Evolutionary conservation across 345 rosid species (phyloP), one percentile per base, ranked within the genome.

Genomic region (Triadica sebifera): DNA sequence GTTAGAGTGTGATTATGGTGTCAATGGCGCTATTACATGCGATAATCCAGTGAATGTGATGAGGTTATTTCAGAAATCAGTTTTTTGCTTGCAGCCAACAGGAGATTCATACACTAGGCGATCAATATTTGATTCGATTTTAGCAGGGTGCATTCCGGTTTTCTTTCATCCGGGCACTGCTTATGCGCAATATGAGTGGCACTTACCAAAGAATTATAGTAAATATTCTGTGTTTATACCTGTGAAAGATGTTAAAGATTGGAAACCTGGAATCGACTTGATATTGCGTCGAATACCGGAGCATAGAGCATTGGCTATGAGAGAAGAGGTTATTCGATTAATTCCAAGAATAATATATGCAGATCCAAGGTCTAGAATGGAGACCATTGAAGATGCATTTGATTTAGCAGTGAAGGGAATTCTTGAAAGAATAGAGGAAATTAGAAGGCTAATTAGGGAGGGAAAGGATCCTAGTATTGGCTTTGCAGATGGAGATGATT

Each of bases 341-440:
- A 58, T 79, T 47, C 82, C 82, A 10, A 74, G 72, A n/a, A 58
- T 79, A 38, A 65, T 79, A 2, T 79, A 74, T 69, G 78, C 75
- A 19, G 72, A 79, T 70, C 77, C 81, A 11, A 69, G 63, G 53
- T 63, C 74, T 15, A 74, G 53, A 61, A 12, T 73, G 74, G 74
- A 45, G 57, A 52, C n/a, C 22, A 22, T 16, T 12, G 75, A 79
- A 49, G 82, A 79, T 49, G 81, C 75, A 47, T 79, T 79, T 74
- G 81, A 79, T 74, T 69, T 79, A 45, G 78, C 81, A 19, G 66
- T 79, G 7, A 64, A 79, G 67, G 81, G 81, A 56, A 74, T 79
- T 47, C 78, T 79, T 29, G 74, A 79, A 34, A 69, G 75, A 58
- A 57, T 79, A 51, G 81, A 74, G 20, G 49, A 65, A 52, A 74